These are phyloP conservation scores for Colletotrichum lentis DNA, from an alignment of 2,329 filamentous ascomycete genomes.

Conservation along the genomic window DNA sequence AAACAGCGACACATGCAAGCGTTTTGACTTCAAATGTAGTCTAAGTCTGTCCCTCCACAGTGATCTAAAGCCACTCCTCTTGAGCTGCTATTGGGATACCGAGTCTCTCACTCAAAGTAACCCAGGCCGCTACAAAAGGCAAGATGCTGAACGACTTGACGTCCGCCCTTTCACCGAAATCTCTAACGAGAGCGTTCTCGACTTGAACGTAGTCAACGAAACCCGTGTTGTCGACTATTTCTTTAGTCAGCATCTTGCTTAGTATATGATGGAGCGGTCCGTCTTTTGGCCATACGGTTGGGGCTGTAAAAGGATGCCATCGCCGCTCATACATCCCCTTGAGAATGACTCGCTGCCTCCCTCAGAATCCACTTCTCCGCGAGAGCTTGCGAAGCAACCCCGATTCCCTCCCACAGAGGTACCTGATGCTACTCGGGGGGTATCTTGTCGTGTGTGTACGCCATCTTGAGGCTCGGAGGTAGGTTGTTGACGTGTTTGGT, in stretches of 20 bases:
- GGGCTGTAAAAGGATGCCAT: constrained; percentile 60
- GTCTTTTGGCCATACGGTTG: constrained; percentile 49
- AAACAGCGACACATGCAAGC: too few species aligned
- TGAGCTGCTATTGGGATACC: constrained; percentile 9
- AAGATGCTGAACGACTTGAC: constrained; percentile 18
- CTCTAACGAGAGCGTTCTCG: constrained; percentile 47
- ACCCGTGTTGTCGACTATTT: constrained; percentile 49
- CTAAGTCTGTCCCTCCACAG: background rate
- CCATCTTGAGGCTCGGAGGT: constrained; percentile 7
- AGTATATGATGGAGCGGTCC: constrained; percentile 54
- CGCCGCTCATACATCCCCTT: constrained; percentile 58
- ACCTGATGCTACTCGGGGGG: constrained; percentile 19
- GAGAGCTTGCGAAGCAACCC: constrained; percentile 39
- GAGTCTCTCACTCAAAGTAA: constrained; percentile 8
- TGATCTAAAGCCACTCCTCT: background rate
- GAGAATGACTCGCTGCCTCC: constrained; percentile 53
- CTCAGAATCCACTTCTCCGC: constrained; percentile 61
- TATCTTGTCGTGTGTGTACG: constrained; percentile 18
- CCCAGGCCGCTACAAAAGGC: constrained; percentile 18
- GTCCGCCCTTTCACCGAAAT: constrained; percentile 50
- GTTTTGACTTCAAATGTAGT: too few species aligned
- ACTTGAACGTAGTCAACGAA: constrained; percentile 52
- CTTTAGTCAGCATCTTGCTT: constrained; percentile 45
- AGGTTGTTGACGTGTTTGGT: constrained; percentile 43
- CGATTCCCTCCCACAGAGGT: constrained; percentile 25